phyloP scores from a whole-genome alignment of 768 basidiomycete genomes.

The Gloeophyllum trabeum region DNA sequence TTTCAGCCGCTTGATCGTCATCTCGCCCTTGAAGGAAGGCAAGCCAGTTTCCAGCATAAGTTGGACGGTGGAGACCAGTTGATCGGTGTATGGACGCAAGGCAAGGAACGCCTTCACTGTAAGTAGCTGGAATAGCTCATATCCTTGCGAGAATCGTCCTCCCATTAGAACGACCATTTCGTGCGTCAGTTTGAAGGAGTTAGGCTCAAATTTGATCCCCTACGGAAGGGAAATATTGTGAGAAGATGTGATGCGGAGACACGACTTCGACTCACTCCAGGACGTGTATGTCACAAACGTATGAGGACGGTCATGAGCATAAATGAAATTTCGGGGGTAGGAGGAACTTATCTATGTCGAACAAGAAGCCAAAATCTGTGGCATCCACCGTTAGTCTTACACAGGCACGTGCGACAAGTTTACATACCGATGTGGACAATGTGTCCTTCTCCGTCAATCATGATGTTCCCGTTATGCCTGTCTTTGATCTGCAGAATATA shows the following conservation, averaged over 20 bases:
- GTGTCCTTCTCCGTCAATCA: constrained; percentile 97
- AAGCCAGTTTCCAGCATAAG: constrained; percentile 93
- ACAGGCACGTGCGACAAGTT: neutral
- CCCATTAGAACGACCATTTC: constrained; percentile 99
- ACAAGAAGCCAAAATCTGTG: constrained; percentile 90
- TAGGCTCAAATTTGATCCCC: constrained; percentile 99
- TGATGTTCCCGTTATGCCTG: constrained; percentile 97
- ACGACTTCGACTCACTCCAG: constrained; percentile 43
- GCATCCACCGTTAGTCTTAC: neutral
- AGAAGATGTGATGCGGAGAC: neutral
- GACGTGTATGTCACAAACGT: too few species aligned
- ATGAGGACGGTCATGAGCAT: too few species aligned
- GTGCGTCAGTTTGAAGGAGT: constrained; percentile 95
- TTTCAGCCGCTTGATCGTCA: constrained; percentile 75
- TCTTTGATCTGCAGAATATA: constrained; percentile 99
- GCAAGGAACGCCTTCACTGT: constrained; percentile 96
- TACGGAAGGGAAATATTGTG: constrained; percentile 15
- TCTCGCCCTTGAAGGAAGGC: constrained; percentile 95
- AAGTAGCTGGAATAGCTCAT: constrained; percentile 86
- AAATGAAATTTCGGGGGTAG: too few species aligned
- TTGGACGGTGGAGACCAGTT: constrained; percentile 78
- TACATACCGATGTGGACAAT: constrained; percentile 87
- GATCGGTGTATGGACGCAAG: constrained; percentile 87
- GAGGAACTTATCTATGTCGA: constrained; percentile 91
- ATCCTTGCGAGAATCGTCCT: constrained; percentile 88